Conservation (phyloP, 345 rosid genomes). For the Lenwebbia sp. region DNA sequence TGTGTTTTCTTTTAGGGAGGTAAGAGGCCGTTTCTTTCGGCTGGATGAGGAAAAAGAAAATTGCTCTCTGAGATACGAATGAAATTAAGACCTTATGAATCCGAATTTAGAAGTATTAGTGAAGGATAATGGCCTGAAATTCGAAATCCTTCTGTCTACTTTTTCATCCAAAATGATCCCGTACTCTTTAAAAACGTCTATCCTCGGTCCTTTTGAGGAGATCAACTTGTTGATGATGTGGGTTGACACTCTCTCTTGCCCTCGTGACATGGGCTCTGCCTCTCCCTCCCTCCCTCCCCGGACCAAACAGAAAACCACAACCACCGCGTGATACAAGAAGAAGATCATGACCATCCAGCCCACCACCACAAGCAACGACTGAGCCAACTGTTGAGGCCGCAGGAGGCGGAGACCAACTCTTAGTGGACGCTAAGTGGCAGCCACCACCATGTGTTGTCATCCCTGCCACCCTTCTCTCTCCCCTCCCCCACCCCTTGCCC, state of each 20-base stretch:
- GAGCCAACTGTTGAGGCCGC: background rate
- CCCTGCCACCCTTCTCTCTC: background rate
- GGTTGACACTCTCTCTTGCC: background rate
- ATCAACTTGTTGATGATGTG: background rate
- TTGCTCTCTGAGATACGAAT: background rate
- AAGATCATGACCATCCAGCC: background rate
- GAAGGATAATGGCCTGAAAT: background rate
- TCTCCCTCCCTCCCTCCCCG: background rate
- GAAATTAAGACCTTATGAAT: background rate
- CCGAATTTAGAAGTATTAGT: background rate
- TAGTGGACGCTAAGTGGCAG: too few species aligned
- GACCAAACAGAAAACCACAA: background rate
- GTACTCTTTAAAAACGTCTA: background rate
- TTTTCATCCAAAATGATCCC: background rate
- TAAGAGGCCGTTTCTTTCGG: background rate
- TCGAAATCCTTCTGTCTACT: background rate
- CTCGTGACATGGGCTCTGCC: background rate
- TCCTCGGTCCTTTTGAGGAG: background rate
- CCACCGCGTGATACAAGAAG: background rate
- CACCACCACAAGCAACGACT: background rate
- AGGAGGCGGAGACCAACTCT: background rate
- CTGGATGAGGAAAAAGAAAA: background rate
- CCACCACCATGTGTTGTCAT: too few species aligned
- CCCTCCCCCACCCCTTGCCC: background rate
- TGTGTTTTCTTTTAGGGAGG: background rate